Evolutionary conservation across 1,284 basidiomycete species (phyloP).

Genomic region (Rhodotorula sp.): DNA sequence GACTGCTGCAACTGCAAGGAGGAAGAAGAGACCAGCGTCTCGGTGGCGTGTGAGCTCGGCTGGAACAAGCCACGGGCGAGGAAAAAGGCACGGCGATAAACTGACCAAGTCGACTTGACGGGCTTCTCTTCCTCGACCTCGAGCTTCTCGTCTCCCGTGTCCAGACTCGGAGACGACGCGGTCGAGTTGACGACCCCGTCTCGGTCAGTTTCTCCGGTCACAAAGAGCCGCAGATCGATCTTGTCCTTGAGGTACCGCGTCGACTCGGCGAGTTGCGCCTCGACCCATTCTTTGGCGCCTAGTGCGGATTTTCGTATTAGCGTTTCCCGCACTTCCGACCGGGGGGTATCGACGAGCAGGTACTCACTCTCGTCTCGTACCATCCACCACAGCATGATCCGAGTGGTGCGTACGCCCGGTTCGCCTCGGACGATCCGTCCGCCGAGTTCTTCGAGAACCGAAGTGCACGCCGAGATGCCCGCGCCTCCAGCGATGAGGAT

Average conservation of each 20-base stretch:
- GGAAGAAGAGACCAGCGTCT: not conserved
- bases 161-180: not conserved
- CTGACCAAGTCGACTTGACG: not conserved
- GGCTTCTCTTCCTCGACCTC: not conserved
- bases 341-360: not conserved
- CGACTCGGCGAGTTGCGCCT: slow-evolving; percentile 19
- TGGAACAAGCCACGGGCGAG: too few relatives aligned
- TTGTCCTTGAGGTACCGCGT: slow-evolving; percentile 4
- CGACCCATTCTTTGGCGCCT: slow-evolving; percentile 35
- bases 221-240: slow-evolving; percentile 24
- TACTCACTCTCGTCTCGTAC: slow-evolving; percentile 32
- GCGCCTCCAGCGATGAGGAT: slow-evolving; percentile 52
- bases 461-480: slow-evolving; percentile 45
- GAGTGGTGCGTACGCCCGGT: slow-evolving; percentile 36
- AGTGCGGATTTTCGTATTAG: not conserved
- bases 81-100: not conserved
- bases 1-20: not conserved
- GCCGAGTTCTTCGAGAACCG: slow-evolving; percentile 36
- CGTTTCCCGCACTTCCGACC: slow-evolving; percentile 39
- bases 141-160: slow-evolving; percentile 9
- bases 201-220: slow-evolving; percentile 14
- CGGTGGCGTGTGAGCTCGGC: not conserved
- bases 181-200: not conserved
- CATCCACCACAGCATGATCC: slow-evolving; percentile 35
- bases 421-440: slow-evolving; percentile 20